phyloP scores from a whole-genome alignment of 345 rosid genomes.

The Lepidium sativum region DNA sequence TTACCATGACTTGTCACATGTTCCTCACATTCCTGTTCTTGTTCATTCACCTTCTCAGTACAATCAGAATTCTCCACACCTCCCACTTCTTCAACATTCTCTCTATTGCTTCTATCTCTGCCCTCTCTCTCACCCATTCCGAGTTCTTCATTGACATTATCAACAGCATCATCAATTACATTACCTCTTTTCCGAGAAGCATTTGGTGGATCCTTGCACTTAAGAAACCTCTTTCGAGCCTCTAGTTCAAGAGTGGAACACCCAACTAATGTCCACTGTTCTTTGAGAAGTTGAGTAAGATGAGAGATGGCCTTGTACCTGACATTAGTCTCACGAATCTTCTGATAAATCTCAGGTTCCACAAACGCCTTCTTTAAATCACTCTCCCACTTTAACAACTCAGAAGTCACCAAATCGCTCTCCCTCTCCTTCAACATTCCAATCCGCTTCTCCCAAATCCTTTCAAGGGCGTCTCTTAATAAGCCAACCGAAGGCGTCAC shows the following conservation, averaged over 20 bases:
- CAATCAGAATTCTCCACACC: background rate
- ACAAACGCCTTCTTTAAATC: background rate
- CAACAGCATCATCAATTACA: background rate
- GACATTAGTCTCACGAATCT: background rate
- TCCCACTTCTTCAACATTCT: background rate
- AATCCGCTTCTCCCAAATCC: background rate
- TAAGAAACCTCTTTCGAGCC: background rate
- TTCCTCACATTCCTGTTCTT: background rate
- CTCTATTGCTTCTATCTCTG: background rate
- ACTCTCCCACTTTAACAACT: background rate
- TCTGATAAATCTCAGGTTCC: background rate
- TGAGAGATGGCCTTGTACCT: background rate
- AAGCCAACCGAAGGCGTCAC: conserved; percentile 8
- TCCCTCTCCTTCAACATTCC: conserved; percentile 6
- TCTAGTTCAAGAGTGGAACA: background rate
- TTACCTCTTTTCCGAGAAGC: too few relatives aligned
- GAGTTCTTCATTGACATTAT: background rate
- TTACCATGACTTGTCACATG: background rate
- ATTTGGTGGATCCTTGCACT: background rate
- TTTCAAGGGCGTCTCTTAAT: conserved; percentile 30
- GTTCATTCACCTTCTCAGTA: background rate
- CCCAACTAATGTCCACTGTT: background rate
- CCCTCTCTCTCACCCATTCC: background rate
- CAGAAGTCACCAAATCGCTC: conserved; percentile 27
- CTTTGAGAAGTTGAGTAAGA: background rate